Evolutionary conservation across 2,329 filamentous ascomycete genomes (phyloP).

Genomic region (Penicillium sp.): DNA sequence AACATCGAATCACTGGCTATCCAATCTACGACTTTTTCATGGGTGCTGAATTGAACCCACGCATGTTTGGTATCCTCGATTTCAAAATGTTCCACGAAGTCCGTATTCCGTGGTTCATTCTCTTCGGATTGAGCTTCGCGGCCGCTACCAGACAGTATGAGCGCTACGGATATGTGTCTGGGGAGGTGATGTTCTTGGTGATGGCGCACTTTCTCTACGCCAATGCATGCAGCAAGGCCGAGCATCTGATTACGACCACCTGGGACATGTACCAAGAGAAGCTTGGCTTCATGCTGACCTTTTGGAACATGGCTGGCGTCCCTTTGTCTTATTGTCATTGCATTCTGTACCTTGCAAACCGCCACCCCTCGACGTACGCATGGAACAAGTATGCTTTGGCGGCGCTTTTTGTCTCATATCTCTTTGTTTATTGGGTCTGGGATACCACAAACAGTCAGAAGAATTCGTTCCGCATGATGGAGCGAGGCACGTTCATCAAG

Average conservation of each 20-base stretch:
- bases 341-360: slow-evolving; percentile 82
- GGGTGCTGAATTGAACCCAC: slow-evolving; percentile 81
- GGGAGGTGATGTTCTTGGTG: slow-evolving; percentile 76
- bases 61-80: slow-evolving; percentile 78
- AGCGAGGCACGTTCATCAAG: slow-evolving; percentile 66
- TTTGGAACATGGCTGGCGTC: slow-evolving; percentile 93
- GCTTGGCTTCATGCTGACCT: slow-evolving; percentile 95
- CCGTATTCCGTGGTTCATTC: slow-evolving; percentile 89
- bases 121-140: slow-evolving; percentile 67
- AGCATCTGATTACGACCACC: slow-evolving; percentile 83
- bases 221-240: slow-evolving; percentile 87
- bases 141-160: slow-evolving; percentile 81
- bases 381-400: slow-evolving; percentile 69
- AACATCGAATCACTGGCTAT: slow-evolving; percentile 87
- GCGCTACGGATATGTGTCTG: slow-evolving; percentile 76
- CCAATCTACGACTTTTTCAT: slow-evolving; percentile 87
- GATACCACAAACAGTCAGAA: slow-evolving; percentile 90
- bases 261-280: slow-evolving; percentile 98
- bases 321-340: slow-evolving; percentile 91
- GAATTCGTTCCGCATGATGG: slow-evolving; percentile 80
- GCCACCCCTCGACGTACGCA: slow-evolving; percentile 71
- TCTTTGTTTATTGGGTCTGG: slow-evolving; percentile 88
- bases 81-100: slow-evolving; percentile 97
- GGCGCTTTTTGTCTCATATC: slow-evolving; percentile 66
- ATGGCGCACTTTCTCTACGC: slow-evolving; percentile 90